phyloP scores from a whole-genome alignment of 169 alveolate genomes.

The Sarcocystis neurona region DNA sequence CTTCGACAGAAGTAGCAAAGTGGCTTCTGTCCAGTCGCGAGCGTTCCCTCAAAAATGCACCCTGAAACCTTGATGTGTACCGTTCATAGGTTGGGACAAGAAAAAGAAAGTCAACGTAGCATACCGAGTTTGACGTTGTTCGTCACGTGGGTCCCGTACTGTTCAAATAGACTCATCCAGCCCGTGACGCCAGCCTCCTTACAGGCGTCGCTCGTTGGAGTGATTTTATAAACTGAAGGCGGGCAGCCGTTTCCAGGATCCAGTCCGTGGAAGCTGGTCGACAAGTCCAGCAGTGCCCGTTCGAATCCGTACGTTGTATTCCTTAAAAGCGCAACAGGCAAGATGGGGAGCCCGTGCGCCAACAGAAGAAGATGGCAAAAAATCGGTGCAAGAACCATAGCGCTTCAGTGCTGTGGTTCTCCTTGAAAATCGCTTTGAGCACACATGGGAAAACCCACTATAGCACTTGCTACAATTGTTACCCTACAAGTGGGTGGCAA shows the following conservation, averaged over 20 bases:
- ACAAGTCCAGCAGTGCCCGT: slow-evolving; percentile 74
- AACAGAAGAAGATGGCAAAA: no score
- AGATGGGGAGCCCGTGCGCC: no score
- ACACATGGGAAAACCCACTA: background rate
- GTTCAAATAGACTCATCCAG: slow-evolving; percentile 80
- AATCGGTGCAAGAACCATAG: no score
- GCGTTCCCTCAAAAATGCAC: no score
- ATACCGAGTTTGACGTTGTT: slow-evolving; percentile 78
- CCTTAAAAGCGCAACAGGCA: slow-evolving; percentile 47
- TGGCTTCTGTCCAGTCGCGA: no score
- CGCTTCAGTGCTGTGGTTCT: background rate
- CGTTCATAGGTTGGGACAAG: no score
- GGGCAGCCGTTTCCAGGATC: slow-evolving; percentile 69
- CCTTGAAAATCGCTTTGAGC: background rate
- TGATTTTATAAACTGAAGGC: slow-evolving; percentile 71
- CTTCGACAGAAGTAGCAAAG: no score
- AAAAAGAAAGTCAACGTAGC: no score
- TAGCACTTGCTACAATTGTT: no score
- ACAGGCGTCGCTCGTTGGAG: slow-evolving; percentile 71
- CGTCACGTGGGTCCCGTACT: slow-evolving; percentile 82
- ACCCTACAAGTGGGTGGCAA: no score
- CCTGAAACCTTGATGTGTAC: no score
- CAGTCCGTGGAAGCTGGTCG: slow-evolving; percentile 71
- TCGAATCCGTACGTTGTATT: slow-evolving; percentile 71
- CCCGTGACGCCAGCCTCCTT: slow-evolving; percentile 61